phyloP scores from a whole-genome alignment of 2,329 filamentous ascomycete genomes.

The Botrytis cinerea region DNA sequence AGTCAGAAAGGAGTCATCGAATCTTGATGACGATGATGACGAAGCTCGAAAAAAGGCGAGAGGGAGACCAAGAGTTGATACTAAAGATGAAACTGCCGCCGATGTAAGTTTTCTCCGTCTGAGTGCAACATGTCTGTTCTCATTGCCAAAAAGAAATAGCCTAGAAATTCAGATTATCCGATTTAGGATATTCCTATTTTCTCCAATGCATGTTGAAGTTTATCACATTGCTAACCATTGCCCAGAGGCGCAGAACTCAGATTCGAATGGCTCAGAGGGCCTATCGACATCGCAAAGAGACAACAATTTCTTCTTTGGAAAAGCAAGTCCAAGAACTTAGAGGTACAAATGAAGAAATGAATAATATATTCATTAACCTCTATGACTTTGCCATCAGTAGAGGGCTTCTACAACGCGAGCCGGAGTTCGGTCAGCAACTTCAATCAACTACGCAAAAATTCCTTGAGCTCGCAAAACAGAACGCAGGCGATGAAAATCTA shows the following conservation, averaged over 20 bases:
- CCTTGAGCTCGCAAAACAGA: slow-evolving; percentile 53
- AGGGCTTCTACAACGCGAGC: slow-evolving; percentile 58
- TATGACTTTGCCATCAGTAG: slow-evolving; percentile 61
- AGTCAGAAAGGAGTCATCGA: slow-evolving; percentile 39
- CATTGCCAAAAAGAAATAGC: neutral
- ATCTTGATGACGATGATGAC: slow-evolving; percentile 46
- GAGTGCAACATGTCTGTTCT: slow-evolving; percentile 6
- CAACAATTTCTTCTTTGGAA: slow-evolving; percentile 72
- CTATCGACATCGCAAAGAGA: slow-evolving; percentile 83
- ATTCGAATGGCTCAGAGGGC: slow-evolving; percentile 84
- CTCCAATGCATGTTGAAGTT: neutral
- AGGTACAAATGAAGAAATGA: slow-evolving; percentile 71
- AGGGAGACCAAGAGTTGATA: slow-evolving; percentile 73
- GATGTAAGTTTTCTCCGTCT: slow-evolving; percentile 63
- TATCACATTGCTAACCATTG: slow-evolving; percentile 27
- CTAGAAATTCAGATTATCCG: neutral
- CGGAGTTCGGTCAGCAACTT: slow-evolving; percentile 59
- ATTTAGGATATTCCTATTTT: neutral
- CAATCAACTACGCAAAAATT: slow-evolving; percentile 60
- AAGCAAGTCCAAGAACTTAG: slow-evolving; percentile 69
- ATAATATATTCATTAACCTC: slow-evolving; percentile 66
- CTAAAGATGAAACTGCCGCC: slow-evolving; percentile 74
- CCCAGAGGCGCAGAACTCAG: slow-evolving; percentile 77
- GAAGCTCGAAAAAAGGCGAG: slow-evolving; percentile 62
- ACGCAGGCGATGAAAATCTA: slow-evolving; percentile 45